Evolutionary conservation across 163 green algal genomes (phyloP).

Genomic region (Picocystis sp.): DNA sequence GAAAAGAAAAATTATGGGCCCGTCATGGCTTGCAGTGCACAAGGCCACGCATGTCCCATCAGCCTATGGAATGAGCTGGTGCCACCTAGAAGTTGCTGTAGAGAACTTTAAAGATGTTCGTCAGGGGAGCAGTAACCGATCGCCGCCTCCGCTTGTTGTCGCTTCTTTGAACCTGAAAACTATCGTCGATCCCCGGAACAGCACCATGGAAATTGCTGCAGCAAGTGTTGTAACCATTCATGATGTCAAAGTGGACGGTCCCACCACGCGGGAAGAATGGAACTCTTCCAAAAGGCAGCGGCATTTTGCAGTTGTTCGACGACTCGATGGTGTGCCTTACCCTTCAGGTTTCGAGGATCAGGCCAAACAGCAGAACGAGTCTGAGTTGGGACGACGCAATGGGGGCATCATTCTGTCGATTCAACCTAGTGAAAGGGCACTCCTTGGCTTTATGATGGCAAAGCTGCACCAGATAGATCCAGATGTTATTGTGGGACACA

Average conservation of each 20-base stretch:
- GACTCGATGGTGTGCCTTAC: slow-evolving; percentile 49
- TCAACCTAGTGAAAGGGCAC: slow-evolving; percentile 41
- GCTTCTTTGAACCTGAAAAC: slow-evolving; percentile 80
- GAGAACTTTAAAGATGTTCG: slow-evolving; percentile 8
- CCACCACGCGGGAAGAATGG: slow-evolving; percentile 47
- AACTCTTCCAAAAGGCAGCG: slow-evolving; percentile 34
- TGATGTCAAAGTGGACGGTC: slow-evolving; percentile 42
- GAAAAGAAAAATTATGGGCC: slow-evolving; percentile 83
- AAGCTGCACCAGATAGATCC: slow-evolving; percentile 64
- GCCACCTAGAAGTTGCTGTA: slow-evolving; percentile 57
- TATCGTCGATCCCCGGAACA: slow-evolving; percentile 38
- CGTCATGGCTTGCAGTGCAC: slow-evolving; percentile 63
- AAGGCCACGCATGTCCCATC: slow-evolving; percentile 23
- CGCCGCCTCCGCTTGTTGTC: slow-evolving; percentile 58
- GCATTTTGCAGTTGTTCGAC: slow-evolving; percentile 67
- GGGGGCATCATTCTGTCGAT: slow-evolving; percentile 26
- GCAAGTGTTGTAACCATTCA: slow-evolving; percentile 33
- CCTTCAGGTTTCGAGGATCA: slow-evolving; percentile 57
- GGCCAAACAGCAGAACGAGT: slow-evolving; percentile 38
- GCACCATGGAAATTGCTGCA: slow-evolving; percentile 42
- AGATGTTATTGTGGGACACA: slow-evolving; percentile 91
- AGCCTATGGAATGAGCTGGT: slow-evolving; percentile 53
- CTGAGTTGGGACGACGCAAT: slow-evolving; percentile 39
- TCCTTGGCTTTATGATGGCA: slow-evolving; percentile 74
- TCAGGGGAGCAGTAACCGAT: slow-evolving; percentile 1